These are phyloP conservation scores for Lotus japonicus DNA, from an alignment of 306 rosid species.

Conservation along the genomic window DNA sequence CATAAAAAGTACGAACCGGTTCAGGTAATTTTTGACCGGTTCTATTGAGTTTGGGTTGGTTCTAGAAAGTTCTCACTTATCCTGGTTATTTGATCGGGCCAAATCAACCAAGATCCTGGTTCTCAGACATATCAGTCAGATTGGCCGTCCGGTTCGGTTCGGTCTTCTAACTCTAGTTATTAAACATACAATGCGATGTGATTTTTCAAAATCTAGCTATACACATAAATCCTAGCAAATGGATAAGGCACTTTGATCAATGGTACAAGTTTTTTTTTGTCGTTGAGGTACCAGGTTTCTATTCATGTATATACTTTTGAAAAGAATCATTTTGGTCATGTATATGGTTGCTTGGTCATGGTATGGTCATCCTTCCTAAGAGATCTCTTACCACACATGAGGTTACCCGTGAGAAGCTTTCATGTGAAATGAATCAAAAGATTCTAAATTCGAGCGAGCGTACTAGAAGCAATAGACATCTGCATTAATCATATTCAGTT, in stretches of 20 bases:
- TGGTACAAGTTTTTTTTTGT: not conserved
- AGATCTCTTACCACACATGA: not conserved
- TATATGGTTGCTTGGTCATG: not conserved
- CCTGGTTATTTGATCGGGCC: too few relatives aligned
- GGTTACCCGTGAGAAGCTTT: not conserved
- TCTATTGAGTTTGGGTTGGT: too few relatives aligned
- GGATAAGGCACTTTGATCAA: not conserved
- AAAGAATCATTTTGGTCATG: not conserved
- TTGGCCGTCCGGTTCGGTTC: too few relatives aligned
- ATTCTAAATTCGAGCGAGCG: not conserved
- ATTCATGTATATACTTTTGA: too few relatives aligned
- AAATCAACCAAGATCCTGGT: too few relatives aligned
- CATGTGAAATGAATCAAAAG: not conserved
- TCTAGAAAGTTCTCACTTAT: too few relatives aligned
- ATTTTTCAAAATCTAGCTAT: not conserved
- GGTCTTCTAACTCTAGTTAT: too few relatives aligned
- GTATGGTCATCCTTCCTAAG: not conserved
- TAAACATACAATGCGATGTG: not conserved
- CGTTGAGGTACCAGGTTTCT: not conserved
- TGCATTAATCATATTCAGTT: too few relatives aligned
- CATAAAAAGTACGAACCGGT: too few relatives aligned
- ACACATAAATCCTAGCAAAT: not conserved
- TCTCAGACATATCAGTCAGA: too few relatives aligned
- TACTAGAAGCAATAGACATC: not conserved
- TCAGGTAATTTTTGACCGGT: too few relatives aligned